phyloP scores from a whole-genome alignment of 441 rosid species.

The Pelargonium citronellum region DNA sequence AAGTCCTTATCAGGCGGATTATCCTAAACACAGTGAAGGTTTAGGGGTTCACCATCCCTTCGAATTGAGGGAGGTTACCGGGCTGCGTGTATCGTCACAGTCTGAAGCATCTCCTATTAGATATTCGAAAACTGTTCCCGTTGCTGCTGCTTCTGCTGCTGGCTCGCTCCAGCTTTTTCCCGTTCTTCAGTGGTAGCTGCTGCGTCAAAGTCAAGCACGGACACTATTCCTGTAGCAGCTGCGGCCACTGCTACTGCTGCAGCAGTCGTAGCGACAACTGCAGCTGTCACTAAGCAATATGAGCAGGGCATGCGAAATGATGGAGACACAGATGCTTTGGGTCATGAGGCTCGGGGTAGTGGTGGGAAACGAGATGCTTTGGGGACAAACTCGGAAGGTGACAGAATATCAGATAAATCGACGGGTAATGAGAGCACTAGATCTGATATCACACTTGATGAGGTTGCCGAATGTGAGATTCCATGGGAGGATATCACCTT shows the following conservation, averaged over 20 bases:
- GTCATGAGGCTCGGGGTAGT: slow-evolving; percentile 42
- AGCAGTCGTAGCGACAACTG: slow-evolving; percentile 82
- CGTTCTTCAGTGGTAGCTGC: slow-evolving; percentile 96
- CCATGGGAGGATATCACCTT: slow-evolving; percentile 78
- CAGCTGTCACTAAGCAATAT: slow-evolving; percentile 67
- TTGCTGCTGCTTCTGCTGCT: slow-evolving; percentile 77
- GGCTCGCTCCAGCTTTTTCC: slow-evolving; percentile 93
- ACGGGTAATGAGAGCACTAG: slow-evolving; percentile 53
- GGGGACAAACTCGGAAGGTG: slow-evolving; percentile 50
- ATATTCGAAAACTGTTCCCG: slow-evolving; percentile 64
- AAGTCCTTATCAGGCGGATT: slow-evolving; percentile 31
- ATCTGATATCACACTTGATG: slow-evolving; percentile 63
- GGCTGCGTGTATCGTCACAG: slow-evolving; percentile 34
- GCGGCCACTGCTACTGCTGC: slow-evolving; percentile 98
- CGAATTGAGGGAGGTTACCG: slow-evolving; percentile 37
- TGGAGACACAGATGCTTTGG: slow-evolving; percentile 48
- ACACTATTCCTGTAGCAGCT: slow-evolving; percentile 82
- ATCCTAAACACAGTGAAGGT: slow-evolving; percentile 37
- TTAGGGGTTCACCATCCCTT: slow-evolving; percentile 27
- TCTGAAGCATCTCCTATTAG: slow-evolving; percentile 42
- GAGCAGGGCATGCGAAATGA: slow-evolving; percentile 49
- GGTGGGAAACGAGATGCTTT: slow-evolving; percentile 39
- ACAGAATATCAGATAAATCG: slow-evolving; percentile 62
- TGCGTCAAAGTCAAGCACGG: slow-evolving; percentile 60
- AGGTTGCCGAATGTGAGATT: slow-evolving; percentile 87